Evolutionary conservation across 108 stramenopile species (phyloP), one percentile per base, ranked within the genome.

Genomic region (Nannochloropsis salina): DNA sequence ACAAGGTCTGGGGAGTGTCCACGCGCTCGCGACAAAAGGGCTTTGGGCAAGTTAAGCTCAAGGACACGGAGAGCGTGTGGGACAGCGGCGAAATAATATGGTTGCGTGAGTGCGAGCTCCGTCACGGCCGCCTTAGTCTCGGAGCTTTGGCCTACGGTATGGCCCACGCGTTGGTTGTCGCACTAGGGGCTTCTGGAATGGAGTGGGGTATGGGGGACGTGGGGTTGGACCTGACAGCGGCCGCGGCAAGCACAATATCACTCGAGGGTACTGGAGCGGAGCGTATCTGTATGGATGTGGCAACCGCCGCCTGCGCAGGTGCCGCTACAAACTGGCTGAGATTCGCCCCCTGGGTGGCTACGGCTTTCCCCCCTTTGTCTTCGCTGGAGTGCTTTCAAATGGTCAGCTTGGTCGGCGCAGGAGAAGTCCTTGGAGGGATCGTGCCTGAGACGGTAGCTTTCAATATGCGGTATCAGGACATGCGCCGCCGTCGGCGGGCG

Each of bases 71-170:
- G n/a, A 74, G 61, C n/a, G 61, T 74, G 20, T 74, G 61, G 61
- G 61, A 74, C 61, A 74, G 61, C n/a, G 61, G 61, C 15, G 61
- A 74, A n/a, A 74, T 74, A 3, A 74, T 74, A 15, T 74, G 61
- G 61, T n/a, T 74, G 20, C 61, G 61, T 74, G 61, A 74, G n/a
- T 74, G 61, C 61, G 61, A 74, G 61, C 61, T 74, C 8, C 61
- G 61, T 8, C 61, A 74, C 61, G 61, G 61, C 2, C 61, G 61
- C 61, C 61, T 74, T 74, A n/a, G 20, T n/a, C 6, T 74, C 3
- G 61, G 61, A n/a, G 61, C n/a, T 15, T n/a, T 74, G 15, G n/a
- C 61, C 4, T 74, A 74, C 61, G 61, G 61, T n/a, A n/a, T 74
- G 20, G 4, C 8, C 15, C 61, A 74, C n/a, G 2, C 61, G 4